Evolutionary conservation across 73 alveolate genomes (phyloP).

Genomic region (Stentor coeruleus): DNA sequence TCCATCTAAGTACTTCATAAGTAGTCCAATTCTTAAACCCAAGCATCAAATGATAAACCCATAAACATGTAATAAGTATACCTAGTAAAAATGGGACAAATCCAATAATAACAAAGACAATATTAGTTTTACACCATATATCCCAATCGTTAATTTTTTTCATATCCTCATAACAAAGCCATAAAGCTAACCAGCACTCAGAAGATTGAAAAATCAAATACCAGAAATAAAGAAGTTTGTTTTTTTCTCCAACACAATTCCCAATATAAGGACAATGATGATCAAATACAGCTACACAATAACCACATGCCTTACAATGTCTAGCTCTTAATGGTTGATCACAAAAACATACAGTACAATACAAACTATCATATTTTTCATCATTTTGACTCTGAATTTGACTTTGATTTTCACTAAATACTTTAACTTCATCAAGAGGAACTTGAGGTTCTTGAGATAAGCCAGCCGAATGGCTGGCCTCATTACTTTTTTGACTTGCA

Average conservation of each 20-base stretch:
- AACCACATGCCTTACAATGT: slow-evolving; percentile 70
- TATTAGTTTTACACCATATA: no score
- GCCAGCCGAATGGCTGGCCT: no score
- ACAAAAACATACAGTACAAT: slow-evolving; percentile 65
- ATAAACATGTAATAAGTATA: not conserved
- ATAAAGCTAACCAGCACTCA: slow-evolving; percentile 10
- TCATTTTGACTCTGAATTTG: not conserved
- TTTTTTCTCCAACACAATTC: slow-evolving; percentile 80
- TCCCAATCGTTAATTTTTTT: not conserved
- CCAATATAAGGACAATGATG: slow-evolving; percentile 88
- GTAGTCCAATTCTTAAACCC: slow-evolving; percentile 9
- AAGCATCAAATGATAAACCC: not conserved
- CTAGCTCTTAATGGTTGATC: slow-evolving; percentile 79
- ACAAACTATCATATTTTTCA: not conserved
- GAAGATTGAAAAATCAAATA: not conserved
- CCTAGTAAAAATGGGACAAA: slow-evolving; percentile 3
- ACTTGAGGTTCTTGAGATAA: no score
- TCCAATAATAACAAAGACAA: not conserved
- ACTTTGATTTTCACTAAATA: not conserved
- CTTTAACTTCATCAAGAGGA: not conserved
- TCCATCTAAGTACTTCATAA: slow-evolving; percentile 44
- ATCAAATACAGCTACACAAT: slow-evolving; percentile 81
- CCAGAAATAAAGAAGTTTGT: slow-evolving; percentile 33
- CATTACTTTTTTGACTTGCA: not conserved
- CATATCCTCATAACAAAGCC: not conserved